These are phyloP conservation scores for Cruciata laevipes DNA, from an alignment of 257 asterid genomes.

Conservation along the genomic window DNA sequence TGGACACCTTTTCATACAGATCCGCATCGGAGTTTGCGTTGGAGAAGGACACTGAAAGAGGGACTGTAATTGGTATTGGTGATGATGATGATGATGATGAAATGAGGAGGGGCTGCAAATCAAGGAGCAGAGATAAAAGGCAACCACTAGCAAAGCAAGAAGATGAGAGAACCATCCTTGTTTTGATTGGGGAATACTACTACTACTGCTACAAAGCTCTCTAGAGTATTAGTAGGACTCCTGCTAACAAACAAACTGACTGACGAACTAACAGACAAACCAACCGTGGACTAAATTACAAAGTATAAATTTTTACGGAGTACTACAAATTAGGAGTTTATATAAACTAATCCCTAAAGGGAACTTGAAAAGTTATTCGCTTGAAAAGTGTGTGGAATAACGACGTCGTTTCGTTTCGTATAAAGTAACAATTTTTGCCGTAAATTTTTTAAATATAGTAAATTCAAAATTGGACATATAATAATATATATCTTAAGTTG, in stretches of 20 bases:
- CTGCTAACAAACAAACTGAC: background rate
- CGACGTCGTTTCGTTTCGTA: too few relatives aligned
- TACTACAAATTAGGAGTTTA: too few relatives aligned
- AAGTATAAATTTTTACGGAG: too few relatives aligned
- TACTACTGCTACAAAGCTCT: background rate
- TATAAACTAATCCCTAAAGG: too few relatives aligned
- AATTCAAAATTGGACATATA: too few relatives aligned
- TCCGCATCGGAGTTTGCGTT: slow-evolving; percentile 37
- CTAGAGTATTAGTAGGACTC: background rate
- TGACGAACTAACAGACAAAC: too few relatives aligned
- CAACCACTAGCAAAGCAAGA: slow-evolving; percentile 12
- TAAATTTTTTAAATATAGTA: too few relatives aligned
- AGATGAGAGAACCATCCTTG: slow-evolving; percentile 42
- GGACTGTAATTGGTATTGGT: slow-evolving; percentile 29
- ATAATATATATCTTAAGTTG: too few relatives aligned
- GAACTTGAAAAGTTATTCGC: too few relatives aligned
- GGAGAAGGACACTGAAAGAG: slow-evolving; percentile 32
- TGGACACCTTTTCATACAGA: slow-evolving; percentile 47
- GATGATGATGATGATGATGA: slow-evolving; percentile 32
- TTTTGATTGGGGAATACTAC: slow-evolving; percentile 5
- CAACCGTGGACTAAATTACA: background rate
- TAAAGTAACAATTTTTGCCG: too few relatives aligned
- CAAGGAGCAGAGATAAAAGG: slow-evolving; percentile 22
- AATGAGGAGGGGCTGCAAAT: slow-evolving; percentile 16
- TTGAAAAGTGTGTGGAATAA: too few relatives aligned